A percentile compares a stretch with the other conserved stretches of the same genome.
Evolutionary conservation across 306 rosid genomes (phyloP).

Genomic region (Gillenia trifoliata): DNA sequence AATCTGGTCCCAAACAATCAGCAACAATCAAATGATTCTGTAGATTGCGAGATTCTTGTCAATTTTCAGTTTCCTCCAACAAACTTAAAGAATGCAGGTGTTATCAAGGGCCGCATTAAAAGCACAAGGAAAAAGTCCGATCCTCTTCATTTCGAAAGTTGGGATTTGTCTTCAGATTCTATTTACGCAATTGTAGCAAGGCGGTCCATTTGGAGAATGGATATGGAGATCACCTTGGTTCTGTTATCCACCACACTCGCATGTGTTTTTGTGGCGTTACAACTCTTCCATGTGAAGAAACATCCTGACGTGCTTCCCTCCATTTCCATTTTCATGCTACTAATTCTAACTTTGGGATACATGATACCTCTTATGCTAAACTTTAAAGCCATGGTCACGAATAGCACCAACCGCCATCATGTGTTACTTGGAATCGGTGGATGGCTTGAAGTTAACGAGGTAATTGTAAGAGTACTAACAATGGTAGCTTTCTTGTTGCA

Average conservation of each 20-base stretch:
- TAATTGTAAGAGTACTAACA: constrained; percentile 26
- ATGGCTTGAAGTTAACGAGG: constrained; percentile 44
- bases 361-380: too few relatives aligned
- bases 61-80: constrained; percentile 34
- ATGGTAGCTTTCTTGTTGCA: constrained; percentile 55
- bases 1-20: constrained; percentile 2
- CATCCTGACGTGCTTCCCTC: constrained; percentile 41
- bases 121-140: constrained; percentile 37
- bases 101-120: constrained; percentile 36
- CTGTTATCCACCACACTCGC: constrained; percentile 41
- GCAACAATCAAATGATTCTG: constrained; percentile 4
- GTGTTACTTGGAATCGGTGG: constrained; percentile 21
- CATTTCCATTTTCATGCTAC: constrained; percentile 41
- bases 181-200: neutral
- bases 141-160: constrained; percentile 36
- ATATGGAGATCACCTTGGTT: constrained; percentile 44
- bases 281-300: constrained; percentile 45
- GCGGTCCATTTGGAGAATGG: constrained; percentile 39
- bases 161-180: constrained; percentile 26
- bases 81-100: neutral
- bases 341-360: constrained; percentile 36
- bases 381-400: too few relatives aligned
- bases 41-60: constrained; percentile 45
- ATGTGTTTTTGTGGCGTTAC: constrained; percentile 41
- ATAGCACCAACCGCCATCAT: constrained; percentile 11